Percentiles rank a stretch among this genome's conserved stretches.
phyloP scores from a whole-genome alignment of 139 green algal genomes.

The Chlorella sp. region DNA sequence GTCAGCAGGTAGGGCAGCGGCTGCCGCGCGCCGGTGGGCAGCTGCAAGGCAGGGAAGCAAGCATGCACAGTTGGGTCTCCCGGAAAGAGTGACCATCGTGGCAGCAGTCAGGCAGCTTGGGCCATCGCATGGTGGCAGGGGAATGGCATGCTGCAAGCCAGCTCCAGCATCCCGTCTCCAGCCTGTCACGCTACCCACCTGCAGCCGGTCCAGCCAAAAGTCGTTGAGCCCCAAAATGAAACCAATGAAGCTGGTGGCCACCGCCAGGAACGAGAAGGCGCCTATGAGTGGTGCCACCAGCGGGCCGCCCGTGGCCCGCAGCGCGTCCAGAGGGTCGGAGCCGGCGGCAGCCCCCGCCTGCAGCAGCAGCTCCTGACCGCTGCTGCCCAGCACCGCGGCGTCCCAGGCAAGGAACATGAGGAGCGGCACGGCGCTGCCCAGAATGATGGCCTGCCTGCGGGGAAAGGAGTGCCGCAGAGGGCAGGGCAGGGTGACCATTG shows the following conservation, averaged over 20 bases:
- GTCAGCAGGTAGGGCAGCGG: slow-evolving; percentile 41
- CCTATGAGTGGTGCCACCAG: neutral
- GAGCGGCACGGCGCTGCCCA: slow-evolving; percentile 65
- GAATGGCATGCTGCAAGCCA: too few species aligned
- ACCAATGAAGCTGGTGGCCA: slow-evolving; percentile 85
- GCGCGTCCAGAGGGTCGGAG: slow-evolving; percentile 5
- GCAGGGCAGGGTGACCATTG: neutral
- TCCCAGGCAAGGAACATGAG: slow-evolving; percentile 89
- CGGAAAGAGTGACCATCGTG: too few species aligned
- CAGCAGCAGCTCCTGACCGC: neutral
- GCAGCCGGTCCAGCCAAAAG: slow-evolving; percentile 71
- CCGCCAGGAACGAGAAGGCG: slow-evolving; percentile 53
- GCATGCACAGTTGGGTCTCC: too few species aligned
- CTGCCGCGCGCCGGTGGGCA: slow-evolving; percentile 56
- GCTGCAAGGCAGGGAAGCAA: slow-evolving; percentile 29
- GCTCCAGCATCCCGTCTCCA: too few species aligned
- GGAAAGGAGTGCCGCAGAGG: neutral
- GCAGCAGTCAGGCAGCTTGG: too few species aligned
- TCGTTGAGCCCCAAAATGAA: slow-evolving; percentile 85
- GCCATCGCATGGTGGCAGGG: too few species aligned
- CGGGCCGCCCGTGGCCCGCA: neutral
- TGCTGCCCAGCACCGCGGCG: slow-evolving; percentile 73
- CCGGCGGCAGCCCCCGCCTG: neutral
- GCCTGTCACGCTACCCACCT: too few species aligned
- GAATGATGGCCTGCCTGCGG: slow-evolving; percentile 49